Evolutionary conservation across 192 early-diverging fungal species (phyloP), one percentile per base, ranked within the genome.

Genomic region (Rhizophlyctis rosea): DNA sequence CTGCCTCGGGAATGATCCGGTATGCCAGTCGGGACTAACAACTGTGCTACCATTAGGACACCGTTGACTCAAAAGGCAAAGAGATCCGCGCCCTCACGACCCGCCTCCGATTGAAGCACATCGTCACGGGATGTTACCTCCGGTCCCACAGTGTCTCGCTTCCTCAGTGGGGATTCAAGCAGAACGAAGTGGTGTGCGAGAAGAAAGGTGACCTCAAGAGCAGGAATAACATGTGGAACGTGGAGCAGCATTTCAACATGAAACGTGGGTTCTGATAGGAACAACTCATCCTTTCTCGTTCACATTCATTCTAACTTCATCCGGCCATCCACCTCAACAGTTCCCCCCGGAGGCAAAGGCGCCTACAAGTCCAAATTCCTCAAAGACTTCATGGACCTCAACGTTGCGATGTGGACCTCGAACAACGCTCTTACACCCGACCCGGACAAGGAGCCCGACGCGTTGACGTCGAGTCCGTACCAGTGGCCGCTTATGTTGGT

Each of bases 161-260:
- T 31, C 97, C 97, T 11, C 82, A 96, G 72, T 99, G 97, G 97
- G 97, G 94, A 23, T 97, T 91, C 81, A 87, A 83, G 67, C 97
- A 99, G 79, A 76, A 83, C 18, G 97, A 98, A 65, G 90, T 96
- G 7, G 79, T 81, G 16, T 99, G 95, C 76, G 90, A 96, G 60
- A 83, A 86, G 59, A 73, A 78, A 21, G 86, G 86, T 51, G 75
- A 81, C n/a, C 24, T 62, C 31, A 34, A 59, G 1, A 69, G 70
- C 64, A 48, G 31, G 18, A 77, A 85, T 51, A 86, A 88, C 34
- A 80, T 90, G 67, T 99, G 97, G 97, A 97, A 96, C 77, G 68
- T 99, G 57, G 97, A 99, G 76, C 72, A 79, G 57, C 90, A 99
- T 63, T 72, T 71, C 69, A 90, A 99, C 70, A 74, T 82, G 0